Base-by-base conservation (phyloP, 2,329 filamentous ascomycete genomes). In the Dactylellina cionopaga region DNA sequence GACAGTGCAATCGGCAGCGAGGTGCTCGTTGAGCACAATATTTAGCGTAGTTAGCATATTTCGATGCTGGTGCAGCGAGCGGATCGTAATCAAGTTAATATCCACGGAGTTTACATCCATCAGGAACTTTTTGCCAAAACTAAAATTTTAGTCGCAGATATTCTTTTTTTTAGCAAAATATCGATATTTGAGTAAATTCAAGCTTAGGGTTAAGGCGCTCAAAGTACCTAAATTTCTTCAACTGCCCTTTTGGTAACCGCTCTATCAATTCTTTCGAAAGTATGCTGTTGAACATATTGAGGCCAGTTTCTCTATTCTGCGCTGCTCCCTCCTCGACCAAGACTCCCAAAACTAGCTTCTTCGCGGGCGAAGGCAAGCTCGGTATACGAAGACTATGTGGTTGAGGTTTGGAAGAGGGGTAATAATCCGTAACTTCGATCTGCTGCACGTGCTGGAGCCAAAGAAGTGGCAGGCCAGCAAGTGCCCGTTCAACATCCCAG, bases 341-440 rank as follows among this genome's bases (percentile, higher is more conserved):
- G n/a, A n/a, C n/a, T n/a, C n/a, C n/a, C n/a, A n/a, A n/a, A n/a
- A n/a, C n/a, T n/a, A n/a, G n/a, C n/a, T n/a, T n/a, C n/a, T n/a
- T n/a, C n/a, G n/a, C n/a, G n/a, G n/a, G n/a, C n/a, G n/a, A 27
- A 27, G 33, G 10, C 13, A 17, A 27, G 35, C 25, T 44, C n/a
- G 54, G 37, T 2, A 68, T 31, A 13, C 39, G 31, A 9, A 68
- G 46, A 29, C 31, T n/a, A 52, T 54, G 52, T 5, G 63, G 63
- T 15, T 35, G 27, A 5, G 46, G 37, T 15, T 27, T 11, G 10
- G 15, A 22, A n/a, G 43, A 44, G 13, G 27, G 15, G 46, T 27
- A 59, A 22, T 59, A 52, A 19, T 52, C 54, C 37, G 27, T 24
- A 15, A 68, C n/a, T 25, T 59, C 63, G 44, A 68, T 58, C 33